These are phyloP conservation scores for Sporothrix curviconia DNA, from an alignment of 2,329 filamentous ascomycete species.

Conservation along the genomic window DNA sequence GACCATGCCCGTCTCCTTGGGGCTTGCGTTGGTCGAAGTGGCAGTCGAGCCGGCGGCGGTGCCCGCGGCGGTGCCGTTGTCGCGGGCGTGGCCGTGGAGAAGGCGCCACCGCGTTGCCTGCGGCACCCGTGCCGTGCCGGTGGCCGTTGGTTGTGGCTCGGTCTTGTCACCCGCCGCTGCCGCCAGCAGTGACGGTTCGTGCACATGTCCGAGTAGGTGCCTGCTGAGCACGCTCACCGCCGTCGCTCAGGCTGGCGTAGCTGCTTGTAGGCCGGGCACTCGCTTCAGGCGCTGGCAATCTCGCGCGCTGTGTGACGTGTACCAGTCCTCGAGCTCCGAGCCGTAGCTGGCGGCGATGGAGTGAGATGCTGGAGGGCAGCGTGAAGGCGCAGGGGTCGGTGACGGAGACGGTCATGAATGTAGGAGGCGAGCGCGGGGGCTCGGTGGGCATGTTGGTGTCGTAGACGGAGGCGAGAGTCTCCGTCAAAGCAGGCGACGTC, in stretches of 20 bases:
- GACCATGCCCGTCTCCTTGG: constrained; percentile 6
- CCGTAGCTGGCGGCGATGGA: constrained; percentile 21
- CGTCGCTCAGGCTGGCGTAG: constrained; percentile 8
- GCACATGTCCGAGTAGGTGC: not conserved
- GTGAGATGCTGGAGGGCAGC: constrained; percentile 21
- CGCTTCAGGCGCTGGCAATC: constrained; percentile 20
- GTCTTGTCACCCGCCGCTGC: not conserved
- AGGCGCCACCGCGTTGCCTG: no score
- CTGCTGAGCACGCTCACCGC: not conserved
- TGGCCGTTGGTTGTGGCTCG: not conserved
- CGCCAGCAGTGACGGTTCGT: not conserved
- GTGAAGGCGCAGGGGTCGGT: constrained; percentile 24
- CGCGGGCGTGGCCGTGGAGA: not conserved
- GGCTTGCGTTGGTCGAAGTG: constrained; percentile 7
- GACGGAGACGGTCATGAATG: constrained; percentile 13
- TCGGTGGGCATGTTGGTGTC: constrained; percentile 22
- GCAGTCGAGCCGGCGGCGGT: not conserved
- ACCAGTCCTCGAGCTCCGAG: constrained; percentile 22
- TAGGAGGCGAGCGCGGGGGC: constrained; percentile 22
- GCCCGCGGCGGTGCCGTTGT: not conserved
- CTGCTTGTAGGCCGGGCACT: constrained; percentile 23
- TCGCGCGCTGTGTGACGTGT: constrained; percentile 19
- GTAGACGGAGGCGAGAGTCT: not conserved
- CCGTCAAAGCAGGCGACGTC: no score
- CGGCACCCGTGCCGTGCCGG: constrained; percentile 2